Evolutionary conservation across 768 basidiomycete species (phyloP), one percentile per base, ranked within the genome.

Genomic region (Kwoniella mangroviensis): DNA sequence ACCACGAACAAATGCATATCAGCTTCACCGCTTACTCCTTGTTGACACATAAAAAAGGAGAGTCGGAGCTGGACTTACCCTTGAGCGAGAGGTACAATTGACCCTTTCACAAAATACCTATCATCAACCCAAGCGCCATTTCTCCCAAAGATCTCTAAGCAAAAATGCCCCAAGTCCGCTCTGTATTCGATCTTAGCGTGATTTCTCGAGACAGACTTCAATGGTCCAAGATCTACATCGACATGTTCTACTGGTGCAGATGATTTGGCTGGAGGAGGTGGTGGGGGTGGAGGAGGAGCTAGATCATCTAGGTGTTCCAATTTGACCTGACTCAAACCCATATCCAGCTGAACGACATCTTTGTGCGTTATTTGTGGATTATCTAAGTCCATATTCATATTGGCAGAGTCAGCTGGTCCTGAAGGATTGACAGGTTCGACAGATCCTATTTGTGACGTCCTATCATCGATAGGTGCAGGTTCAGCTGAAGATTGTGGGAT

Each of bases 101-200:
- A 90, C 17, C 95, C 93, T 73, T 92, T 90, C 12, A 91, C 91
- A 59, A 90, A 90, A 92, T 95, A 99, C n/a, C 92, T 89, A 40
- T 94, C 95, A 73, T 98, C 94, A 4, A 99, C 94, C 91, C 95
- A 98, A 19, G 94, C 94, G 13, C 97, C 97, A 77, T 99, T 98
- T 68, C 97, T 87, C n/a, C 97, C 97, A 45, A 93, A 87, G 45
- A 99, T 95, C 69, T 90, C 89, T 43, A 99, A 88, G 60, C 79
- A 83, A 65, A 83, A 83, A 59, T 81, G 80, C 45, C 77, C 77
- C 19, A 78, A 52, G 63, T 81, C 81, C 22, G 75, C 56, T 3
- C 73, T 69, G 60, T 76, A 83, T 82, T 92, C 93, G 76, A 98
- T 94, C 86, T 89, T 90, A 42, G 97, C 97, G 81, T 99, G 97